Evolutionary conservation across 2,329 filamentous ascomycete genomes (phyloP).

Genomic region (Fonsecaea nubica): DNA sequence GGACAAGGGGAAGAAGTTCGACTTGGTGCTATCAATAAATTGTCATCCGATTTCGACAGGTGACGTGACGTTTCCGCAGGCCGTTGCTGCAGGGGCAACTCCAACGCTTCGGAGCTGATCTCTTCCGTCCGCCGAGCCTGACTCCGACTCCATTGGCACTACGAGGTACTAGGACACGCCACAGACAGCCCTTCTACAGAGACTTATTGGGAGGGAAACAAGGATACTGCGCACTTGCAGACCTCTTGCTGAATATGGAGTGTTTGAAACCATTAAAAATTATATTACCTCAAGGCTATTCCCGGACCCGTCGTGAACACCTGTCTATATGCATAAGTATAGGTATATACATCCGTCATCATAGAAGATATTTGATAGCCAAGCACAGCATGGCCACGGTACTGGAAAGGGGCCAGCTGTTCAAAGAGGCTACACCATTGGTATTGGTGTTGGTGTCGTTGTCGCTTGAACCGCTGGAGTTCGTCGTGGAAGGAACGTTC

Average conservation of each 20-base stretch:
- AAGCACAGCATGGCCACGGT: constrained; percentile 4
- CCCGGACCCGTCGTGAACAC: constrained; percentile 17
- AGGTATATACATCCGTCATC: constrained; percentile 6
- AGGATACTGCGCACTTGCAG: background rate
- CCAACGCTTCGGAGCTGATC: constrained; percentile 6
- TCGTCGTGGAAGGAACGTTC: background rate
- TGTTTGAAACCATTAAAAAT: background rate
- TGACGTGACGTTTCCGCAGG: constrained; percentile 6
- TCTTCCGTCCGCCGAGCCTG: constrained; percentile 12
- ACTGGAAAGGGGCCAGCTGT: constrained; percentile 5
- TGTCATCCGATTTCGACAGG: background rate
- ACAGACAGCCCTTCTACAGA: too few species aligned
- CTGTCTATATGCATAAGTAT: constrained; percentile 13
- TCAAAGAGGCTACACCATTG: constrained; percentile 10
- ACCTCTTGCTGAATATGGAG: background rate
- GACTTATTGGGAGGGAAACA: background rate
- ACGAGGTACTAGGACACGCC: too few species aligned
- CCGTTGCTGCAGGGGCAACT: background rate
- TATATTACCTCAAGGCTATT: constrained; percentile 14
- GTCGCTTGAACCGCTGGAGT: background rate
- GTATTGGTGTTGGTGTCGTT: background rate
- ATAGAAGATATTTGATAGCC: background rate
- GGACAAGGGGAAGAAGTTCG: too few species aligned
- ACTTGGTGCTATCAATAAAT: background rate
- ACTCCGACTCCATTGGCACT: too few species aligned